phyloP scores from a whole-genome alignment of 2,329 filamentous ascomycete genomes.

The Ophiostoma quercus region DNA sequence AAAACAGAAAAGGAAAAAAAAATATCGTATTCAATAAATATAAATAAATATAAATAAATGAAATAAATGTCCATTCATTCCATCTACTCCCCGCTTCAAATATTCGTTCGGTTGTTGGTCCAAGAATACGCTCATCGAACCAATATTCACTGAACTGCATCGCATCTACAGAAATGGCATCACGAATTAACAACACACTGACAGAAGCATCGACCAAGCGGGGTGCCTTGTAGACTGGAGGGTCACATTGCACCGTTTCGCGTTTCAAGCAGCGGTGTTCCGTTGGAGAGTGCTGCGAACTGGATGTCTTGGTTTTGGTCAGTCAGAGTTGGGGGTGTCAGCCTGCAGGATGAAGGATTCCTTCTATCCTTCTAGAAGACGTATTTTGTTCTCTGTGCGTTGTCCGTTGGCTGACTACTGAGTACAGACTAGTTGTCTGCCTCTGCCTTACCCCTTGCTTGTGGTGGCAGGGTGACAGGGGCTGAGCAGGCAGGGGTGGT shows the following conservation, averaged over 20 bases:
- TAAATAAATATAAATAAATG: too few relatives aligned
- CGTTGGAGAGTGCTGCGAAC: not conserved
- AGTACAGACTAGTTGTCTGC: not conserved
- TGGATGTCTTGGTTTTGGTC: not conserved
- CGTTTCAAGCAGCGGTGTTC: not conserved
- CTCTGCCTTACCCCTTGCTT: not conserved
- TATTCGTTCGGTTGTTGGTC: too few relatives aligned
- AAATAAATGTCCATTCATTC: too few relatives aligned
- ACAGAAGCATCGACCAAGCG: conserved; percentile 5
- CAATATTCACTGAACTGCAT: too few relatives aligned
- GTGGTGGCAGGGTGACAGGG: conserved; percentile 3
- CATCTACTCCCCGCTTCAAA: too few relatives aligned
- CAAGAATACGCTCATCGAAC: too few relatives aligned
- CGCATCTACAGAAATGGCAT: too few relatives aligned
- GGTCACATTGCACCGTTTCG: conserved; percentile 1
- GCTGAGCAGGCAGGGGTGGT: not conserved
- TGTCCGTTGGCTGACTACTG: too few relatives aligned
- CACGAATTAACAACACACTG: not conserved
- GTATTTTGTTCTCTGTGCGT: too few relatives aligned
- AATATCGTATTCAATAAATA: too few relatives aligned
- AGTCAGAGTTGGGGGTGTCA: too few relatives aligned
- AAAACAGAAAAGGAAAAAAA: too few relatives aligned
- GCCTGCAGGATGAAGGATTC: not conserved
- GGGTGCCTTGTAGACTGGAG: not conserved
- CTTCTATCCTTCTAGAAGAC: not conserved